Evolutionary conservation across 2,329 filamentous ascomycete species (phyloP).

Genomic region (Phoma herbarum): DNA sequence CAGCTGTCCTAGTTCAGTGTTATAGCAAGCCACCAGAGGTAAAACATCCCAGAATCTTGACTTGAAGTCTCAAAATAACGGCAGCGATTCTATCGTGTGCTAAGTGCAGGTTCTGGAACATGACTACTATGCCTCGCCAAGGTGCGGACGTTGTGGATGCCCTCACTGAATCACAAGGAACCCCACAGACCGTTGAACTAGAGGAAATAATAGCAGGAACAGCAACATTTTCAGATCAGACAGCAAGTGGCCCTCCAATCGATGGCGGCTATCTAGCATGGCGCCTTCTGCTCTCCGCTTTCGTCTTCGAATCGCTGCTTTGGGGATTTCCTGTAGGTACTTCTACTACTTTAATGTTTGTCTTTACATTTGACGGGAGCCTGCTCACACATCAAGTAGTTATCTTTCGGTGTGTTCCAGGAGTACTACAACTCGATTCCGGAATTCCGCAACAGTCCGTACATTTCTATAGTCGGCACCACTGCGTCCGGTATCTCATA

Average conservation of each 20-base stretch:
- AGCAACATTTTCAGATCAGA: conserved; percentile 5
- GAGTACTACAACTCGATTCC: conserved; percentile 29
- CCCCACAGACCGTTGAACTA: neutral
- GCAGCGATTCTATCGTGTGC: neutral
- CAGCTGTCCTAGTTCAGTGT: neutral
- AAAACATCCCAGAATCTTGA: neutral
- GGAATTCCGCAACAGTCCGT: conserved; percentile 19
- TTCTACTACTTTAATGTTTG: neutral
- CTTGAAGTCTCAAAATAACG: neutral
- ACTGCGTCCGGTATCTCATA: conserved; percentile 54
- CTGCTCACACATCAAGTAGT: neutral
- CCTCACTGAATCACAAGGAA: neutral
- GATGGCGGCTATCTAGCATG: conserved; percentile 51
- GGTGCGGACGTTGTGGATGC: neutral
- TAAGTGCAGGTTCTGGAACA: neutral
- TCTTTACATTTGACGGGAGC: neutral
- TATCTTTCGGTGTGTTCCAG: conserved; percentile 39
- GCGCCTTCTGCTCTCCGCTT: conserved; percentile 60
- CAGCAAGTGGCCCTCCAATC: conserved; percentile 16
- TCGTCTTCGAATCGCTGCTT: conserved; percentile 61
- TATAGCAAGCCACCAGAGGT: neutral
- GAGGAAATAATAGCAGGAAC: neutral
- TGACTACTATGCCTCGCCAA: neutral
- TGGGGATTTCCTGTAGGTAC: conserved; percentile 28
- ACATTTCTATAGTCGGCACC: conserved; percentile 30